Percentiles rank a stretch among this genome's conserved stretches.
These are phyloP conservation scores for Exophiala dermatitidis DNA, from an alignment of 2,329 filamentous ascomycete species.

Conservation along the genomic window DNA sequence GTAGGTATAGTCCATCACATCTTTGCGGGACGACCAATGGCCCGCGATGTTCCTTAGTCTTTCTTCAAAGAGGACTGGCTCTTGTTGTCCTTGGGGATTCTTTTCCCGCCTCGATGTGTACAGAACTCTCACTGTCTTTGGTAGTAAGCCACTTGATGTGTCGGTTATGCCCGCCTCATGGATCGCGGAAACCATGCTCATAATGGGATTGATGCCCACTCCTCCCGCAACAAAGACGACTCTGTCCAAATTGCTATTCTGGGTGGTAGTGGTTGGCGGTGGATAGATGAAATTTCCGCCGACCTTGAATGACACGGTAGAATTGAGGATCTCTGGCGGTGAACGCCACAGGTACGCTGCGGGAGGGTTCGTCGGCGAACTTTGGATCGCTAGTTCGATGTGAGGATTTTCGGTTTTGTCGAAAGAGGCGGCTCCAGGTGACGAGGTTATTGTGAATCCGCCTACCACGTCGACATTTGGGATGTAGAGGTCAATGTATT, in stretches of 20 bases:
- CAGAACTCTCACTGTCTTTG: slow-evolving; percentile 17
- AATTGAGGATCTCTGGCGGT: slow-evolving; percentile 46
- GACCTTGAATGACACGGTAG: slow-evolving; percentile 59
- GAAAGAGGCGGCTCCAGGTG: slow-evolving; percentile 44
- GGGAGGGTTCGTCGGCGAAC: slow-evolving; percentile 61
- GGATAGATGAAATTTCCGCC: slow-evolving; percentile 80
- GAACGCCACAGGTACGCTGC: slow-evolving; percentile 70
- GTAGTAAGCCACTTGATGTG: slow-evolving; percentile 16
- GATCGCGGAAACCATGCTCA: slow-evolving; percentile 28
- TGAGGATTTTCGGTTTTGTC: slow-evolving; percentile 39
- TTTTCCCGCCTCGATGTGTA: slow-evolving; percentile 25
- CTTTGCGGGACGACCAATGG: slow-evolving; percentile 21
- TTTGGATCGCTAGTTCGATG: slow-evolving; percentile 72
- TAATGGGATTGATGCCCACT: slow-evolving; percentile 62
- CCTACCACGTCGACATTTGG: slow-evolving; percentile 63
- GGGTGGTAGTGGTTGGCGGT: slow-evolving; percentile 43
- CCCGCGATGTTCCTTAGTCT: slow-evolving; percentile 41
- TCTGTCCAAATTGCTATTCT: slow-evolving; percentile 42
- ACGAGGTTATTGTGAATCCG: slow-evolving; percentile 81
- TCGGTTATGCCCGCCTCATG: slow-evolving; percentile 14
- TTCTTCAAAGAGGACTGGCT: slow-evolving; percentile 47
- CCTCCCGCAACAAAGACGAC: slow-evolving; percentile 73
- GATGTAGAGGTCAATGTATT: slow-evolving; percentile 81
- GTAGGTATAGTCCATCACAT: slow-evolving; percentile 37
- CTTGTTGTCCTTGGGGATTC: slow-evolving; percentile 17